A percentile compares a stretch with the other conserved stretches of the same genome.
Evolutionary conservation across 1,284 basidiomycete species (phyloP).

Genomic region (Boletus albobrunnescens): DNA sequence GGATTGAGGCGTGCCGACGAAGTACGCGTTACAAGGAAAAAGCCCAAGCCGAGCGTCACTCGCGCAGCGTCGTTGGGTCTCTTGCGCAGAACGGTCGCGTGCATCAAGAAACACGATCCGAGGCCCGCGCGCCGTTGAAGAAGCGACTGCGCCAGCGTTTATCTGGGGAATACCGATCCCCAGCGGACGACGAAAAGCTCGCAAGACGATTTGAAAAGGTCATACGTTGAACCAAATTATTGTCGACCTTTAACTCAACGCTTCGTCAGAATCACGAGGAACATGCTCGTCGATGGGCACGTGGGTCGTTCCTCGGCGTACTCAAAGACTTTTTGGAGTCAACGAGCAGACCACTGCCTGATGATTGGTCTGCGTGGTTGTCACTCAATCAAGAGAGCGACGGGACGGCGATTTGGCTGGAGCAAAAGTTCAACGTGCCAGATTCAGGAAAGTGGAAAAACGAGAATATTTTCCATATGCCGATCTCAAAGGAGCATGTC

Average conservation of each 20-base stretch:
- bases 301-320: conserved; percentile 57
- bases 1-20: conserved; percentile 54
- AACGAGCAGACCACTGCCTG: conserved; percentile 22
- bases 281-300: conserved; percentile 64
- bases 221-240: conserved; percentile 19
- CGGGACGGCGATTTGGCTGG: conserved; percentile 71
- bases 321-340: conserved; percentile 41
- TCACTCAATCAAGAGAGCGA: conserved; percentile 67
- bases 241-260: conserved; percentile 7
- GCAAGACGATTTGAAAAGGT: conserved; percentile 66
- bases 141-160: conserved; percentile 47
- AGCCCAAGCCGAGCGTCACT: conserved; percentile 39
- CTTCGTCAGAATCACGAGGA: conserved; percentile 60
- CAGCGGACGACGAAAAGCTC: conserved; percentile 60
- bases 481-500: conserved; percentile 17
- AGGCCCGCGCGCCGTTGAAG: conserved; percentile 39
- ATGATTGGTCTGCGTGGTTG: conserved; percentile 59
- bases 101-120: conserved; percentile 11
- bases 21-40: conserved; percentile 58
- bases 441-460: conserved; percentile 56
- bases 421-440: conserved; percentile 66
- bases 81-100: conserved; percentile 1
- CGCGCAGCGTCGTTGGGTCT: conserved; percentile 23
- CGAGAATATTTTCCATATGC: conserved; percentile 58
- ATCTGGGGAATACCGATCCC: conserved; percentile 45